A percentile compares a stretch with the other conserved stretches of the same genome.
Evolutionary conservation across 75 land plant genomes (phyloP).

Genomic region (Selaginella moellendorffii): DNA sequence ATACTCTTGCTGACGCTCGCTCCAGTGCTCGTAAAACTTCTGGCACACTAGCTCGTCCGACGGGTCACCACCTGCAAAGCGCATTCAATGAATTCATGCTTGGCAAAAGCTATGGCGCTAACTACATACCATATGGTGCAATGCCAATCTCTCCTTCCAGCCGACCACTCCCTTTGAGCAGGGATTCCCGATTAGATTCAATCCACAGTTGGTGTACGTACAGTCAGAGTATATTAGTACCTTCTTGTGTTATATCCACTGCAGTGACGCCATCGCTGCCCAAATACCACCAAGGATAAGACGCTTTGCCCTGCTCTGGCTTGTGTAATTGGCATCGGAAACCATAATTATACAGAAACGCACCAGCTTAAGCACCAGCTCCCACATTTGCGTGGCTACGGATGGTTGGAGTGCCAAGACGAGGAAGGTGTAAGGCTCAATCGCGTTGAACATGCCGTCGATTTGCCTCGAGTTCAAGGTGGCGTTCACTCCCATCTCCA

Average conservation of each 20-base stretch:
- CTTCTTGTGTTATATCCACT: slow-evolving; percentile 18
- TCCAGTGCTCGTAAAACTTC: slow-evolving; percentile 20
- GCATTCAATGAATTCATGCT: not conserved
- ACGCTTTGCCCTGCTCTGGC: slow-evolving; percentile 15
- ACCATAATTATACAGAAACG: not conserved
- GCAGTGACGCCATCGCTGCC: slow-evolving; percentile 32
- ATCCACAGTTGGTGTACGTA: not conserved
- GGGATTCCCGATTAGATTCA: no score
- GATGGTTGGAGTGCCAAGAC: slow-evolving; percentile 21
- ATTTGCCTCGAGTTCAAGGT: slow-evolving; percentile 13
- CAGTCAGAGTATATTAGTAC: not conserved
- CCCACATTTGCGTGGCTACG: slow-evolving; percentile 18
- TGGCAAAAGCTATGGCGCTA: not conserved
- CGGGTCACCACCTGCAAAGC: slow-evolving; percentile 20
- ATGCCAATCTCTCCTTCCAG: slow-evolving; percentile 28
- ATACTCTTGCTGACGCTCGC: not conserved
- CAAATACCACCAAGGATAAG: slow-evolving; percentile 27
- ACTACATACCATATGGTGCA: slow-evolving; percentile 16
- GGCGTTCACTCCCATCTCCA: slow-evolving; percentile 15
- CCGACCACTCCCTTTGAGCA: not conserved
- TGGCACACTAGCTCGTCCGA: not conserved
- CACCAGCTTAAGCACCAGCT: slow-evolving; percentile 18
- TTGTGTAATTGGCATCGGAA: slow-evolving; percentile 1
- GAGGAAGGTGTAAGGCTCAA: slow-evolving; percentile 14
- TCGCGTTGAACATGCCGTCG: slow-evolving; percentile 5